phyloP scores from a whole-genome alignment of 2,329 filamentous ascomycete genomes.

The Hirsutella rhossiliensis region DNA sequence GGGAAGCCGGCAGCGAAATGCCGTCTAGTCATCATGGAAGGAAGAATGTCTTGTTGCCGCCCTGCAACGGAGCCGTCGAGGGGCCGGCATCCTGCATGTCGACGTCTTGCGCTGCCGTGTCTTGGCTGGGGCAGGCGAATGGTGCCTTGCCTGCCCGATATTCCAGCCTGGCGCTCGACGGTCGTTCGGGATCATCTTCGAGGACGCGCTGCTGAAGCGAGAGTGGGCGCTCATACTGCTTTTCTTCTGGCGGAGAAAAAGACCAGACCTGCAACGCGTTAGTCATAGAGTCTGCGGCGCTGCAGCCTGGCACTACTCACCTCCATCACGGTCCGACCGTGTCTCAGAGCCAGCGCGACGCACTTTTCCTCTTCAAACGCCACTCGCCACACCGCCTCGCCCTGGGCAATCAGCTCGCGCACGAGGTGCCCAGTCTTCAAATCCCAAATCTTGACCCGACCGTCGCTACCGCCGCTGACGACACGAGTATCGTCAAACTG shows the following conservation, averaged over 20 bases:
- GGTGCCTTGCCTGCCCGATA: slow-evolving; percentile 21
- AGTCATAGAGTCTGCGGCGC: not conserved
- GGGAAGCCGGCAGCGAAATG: not conserved
- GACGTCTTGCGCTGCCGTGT: slow-evolving; percentile 32
- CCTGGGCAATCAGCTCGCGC: slow-evolving; percentile 79
- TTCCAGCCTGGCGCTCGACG: slow-evolving; percentile 38
- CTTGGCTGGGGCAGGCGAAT: slow-evolving; percentile 17
- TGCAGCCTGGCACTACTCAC: slow-evolving; percentile 34
- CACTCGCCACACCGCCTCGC: slow-evolving; percentile 93
- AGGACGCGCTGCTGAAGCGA: slow-evolving; percentile 34
- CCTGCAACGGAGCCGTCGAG: slow-evolving; percentile 39
- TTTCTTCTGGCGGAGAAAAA: slow-evolving; percentile 75
- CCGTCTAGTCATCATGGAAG: slow-evolving; percentile 30
- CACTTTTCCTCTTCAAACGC: slow-evolving; percentile 98
- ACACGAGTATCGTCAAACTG: slow-evolving; percentile 95
- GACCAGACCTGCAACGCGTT: slow-evolving; percentile 63
- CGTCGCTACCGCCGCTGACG: slow-evolving; percentile 91
- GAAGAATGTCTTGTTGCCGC: slow-evolving; percentile 36
- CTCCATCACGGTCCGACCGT: slow-evolving; percentile 91
- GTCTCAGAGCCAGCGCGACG: slow-evolving; percentile 82
- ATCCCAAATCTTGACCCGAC: slow-evolving; percentile 98
- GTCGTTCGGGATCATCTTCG: slow-evolving; percentile 33
- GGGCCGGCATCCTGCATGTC: slow-evolving; percentile 45
- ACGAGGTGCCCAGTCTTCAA: slow-evolving; percentile 83
- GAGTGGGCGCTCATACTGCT: slow-evolving; percentile 39